Conservation (phyloP, 2,329 filamentous ascomycete genomes). For the Alternaria triticina region DNA sequence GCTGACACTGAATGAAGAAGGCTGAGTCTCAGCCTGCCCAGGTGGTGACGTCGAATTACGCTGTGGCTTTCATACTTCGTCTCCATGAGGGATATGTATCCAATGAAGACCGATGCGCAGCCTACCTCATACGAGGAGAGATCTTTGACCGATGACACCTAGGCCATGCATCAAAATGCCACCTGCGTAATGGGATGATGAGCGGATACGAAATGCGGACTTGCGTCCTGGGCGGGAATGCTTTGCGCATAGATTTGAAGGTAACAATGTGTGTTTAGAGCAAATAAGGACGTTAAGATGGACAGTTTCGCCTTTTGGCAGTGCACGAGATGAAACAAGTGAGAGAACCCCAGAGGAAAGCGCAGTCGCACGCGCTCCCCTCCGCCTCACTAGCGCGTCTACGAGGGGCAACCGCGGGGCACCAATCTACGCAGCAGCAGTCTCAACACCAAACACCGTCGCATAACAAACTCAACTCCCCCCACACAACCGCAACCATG, state of each 20-base stretch:
- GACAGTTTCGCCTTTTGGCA: too few relatives aligned
- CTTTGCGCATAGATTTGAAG: too few relatives aligned
- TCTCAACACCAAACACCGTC: constrained; percentile 8
- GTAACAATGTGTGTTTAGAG: too few relatives aligned
- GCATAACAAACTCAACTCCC: not conserved
- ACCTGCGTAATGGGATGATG: not conserved
- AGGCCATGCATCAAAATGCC: not conserved
- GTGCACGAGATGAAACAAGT: not conserved
- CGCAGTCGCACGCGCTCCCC: not conserved
- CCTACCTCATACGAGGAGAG: not conserved
- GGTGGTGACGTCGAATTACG: not conserved
- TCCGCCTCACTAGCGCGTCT: constrained; percentile 10
- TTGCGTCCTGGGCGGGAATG: not conserved
- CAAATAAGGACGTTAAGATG: too few relatives aligned
- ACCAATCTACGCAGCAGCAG: not conserved
- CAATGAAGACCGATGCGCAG: not conserved
- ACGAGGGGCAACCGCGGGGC: constrained; percentile 16
- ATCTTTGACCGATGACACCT: too few relatives aligned
- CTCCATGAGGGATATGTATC: not conserved
- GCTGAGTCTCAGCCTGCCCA: not conserved
- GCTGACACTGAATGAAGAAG: too few relatives aligned
- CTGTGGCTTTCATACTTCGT: not conserved
- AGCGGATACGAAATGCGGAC: not conserved
- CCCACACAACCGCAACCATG: constrained; percentile 29
- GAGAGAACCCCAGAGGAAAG: not conserved